These are phyloP conservation scores for Eucalyptus regnans DNA, from an alignment of 345 rosid species.

Conservation along the genomic window DNA sequence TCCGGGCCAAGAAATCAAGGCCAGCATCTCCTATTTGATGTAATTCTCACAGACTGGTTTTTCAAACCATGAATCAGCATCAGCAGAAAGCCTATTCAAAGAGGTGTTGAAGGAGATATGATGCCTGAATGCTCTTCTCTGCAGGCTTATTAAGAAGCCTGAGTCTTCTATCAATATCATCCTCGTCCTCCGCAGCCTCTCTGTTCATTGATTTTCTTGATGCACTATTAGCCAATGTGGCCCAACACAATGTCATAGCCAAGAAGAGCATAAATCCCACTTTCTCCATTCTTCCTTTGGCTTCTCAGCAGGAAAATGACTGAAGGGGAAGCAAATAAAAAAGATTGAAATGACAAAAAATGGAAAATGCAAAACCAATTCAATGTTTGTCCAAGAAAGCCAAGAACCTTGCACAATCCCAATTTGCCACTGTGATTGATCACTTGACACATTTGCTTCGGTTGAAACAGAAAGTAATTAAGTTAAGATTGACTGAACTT, in stretches of 20 bases:
- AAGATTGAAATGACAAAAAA: not conserved
- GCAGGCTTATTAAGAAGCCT: conserved; percentile 41
- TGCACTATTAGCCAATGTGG: not conserved
- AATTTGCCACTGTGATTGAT: not conserved
- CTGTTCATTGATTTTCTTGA: not conserved
- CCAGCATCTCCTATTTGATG: not conserved
- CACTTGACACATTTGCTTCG: not conserved
- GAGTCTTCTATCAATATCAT: conserved; percentile 14
- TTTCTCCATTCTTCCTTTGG: not conserved
- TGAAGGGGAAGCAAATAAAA: not conserved
- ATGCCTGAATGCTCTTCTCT: conserved; percentile 23
- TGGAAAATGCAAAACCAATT: not conserved
- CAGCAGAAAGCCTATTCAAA: not conserved
- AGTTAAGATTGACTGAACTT: not conserved
- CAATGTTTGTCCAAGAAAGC: not conserved
- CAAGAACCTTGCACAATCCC: not conserved
- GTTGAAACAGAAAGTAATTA: not conserved
- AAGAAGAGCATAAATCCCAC: not conserved
- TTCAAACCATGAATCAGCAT: not conserved
- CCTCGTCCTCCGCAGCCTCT: not conserved
- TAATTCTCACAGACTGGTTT: not conserved
- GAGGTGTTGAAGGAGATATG: not conserved
- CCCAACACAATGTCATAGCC: not conserved
- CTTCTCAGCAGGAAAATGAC: not conserved
- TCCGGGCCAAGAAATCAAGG: not conserved